Evolutionary conservation across 345 rosid species (phyloP).

Genomic region (Bruguiera parviflora): DNA sequence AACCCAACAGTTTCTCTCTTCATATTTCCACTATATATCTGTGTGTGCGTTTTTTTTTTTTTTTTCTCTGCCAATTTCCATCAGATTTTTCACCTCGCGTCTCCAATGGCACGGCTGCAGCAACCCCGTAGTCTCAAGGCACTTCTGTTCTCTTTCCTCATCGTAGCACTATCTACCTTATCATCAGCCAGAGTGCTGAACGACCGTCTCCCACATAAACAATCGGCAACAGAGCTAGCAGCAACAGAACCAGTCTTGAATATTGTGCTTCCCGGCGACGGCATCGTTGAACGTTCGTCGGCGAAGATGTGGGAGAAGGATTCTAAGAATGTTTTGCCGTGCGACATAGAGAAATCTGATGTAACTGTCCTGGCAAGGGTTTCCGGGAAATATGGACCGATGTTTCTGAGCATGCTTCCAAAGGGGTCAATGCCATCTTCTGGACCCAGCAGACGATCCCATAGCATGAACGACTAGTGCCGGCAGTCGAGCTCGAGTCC

Average conservation of each 20-base stretch:
- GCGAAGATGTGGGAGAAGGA: background rate
- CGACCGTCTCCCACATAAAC: background rate
- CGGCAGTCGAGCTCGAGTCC: too few relatives aligned
- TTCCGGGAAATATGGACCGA: background rate
- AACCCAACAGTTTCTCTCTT: background rate
- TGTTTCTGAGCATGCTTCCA: conserved; percentile 9
- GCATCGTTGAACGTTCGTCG: background rate
- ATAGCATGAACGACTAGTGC: background rate
- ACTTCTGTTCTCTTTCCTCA: background rate
- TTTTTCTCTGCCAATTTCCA: background rate
- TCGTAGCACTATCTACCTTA: background rate
- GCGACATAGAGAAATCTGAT: background rate
- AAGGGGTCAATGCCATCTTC: conserved; percentile 7
- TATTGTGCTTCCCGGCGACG: background rate
- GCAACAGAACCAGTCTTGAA: background rate
- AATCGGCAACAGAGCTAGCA: background rate
- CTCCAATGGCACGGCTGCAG: background rate
- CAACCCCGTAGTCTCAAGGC: background rate
- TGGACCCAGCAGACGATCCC: conserved; percentile 9
- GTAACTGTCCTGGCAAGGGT: background rate
- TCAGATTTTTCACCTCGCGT: background rate
- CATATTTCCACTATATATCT: background rate
- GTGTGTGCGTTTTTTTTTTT: background rate
- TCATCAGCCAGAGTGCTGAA: background rate
- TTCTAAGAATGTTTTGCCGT: background rate